Evolutionary conservation across 1,284 basidiomycete species (phyloP).

Genomic region (Stygiomarasmius scandens): DNA sequence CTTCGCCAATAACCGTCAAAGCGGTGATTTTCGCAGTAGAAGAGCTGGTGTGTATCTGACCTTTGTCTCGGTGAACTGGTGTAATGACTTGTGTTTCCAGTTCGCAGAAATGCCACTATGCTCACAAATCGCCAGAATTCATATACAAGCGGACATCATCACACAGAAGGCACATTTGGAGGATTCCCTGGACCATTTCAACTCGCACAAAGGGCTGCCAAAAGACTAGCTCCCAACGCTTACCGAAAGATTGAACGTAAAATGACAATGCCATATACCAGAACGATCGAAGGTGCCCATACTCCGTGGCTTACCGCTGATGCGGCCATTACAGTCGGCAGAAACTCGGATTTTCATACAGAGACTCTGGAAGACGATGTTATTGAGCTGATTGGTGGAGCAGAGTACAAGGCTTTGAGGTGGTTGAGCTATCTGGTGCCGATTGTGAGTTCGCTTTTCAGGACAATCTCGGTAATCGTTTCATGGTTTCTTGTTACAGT

Average conservation of each 20-base stretch:
- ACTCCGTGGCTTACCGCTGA: constrained; percentile 36
- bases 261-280: constrained; percentile 35
- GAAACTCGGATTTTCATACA: constrained; percentile 77
- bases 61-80: neutral
- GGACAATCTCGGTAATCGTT: neutral
- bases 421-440: constrained; percentile 52
- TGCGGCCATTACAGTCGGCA: constrained; percentile 53
- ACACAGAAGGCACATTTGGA: constrained; percentile 40
- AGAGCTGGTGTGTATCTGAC: neutral
- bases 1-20: neutral
- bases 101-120: constrained; percentile 11
- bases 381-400: constrained; percentile 79
- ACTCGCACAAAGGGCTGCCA: constrained; percentile 33
- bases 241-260: constrained; percentile 41
- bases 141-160: neutral
- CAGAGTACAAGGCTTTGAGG: constrained; percentile 74
- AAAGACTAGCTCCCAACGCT: constrained; percentile 35
- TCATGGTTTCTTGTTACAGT: constrained; percentile 47
- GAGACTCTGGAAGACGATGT: constrained; percentile 70
- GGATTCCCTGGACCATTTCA: constrained; percentile 50
- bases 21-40: constrained; percentile 6
- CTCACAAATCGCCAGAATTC: constrained; percentile 6
- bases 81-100: neutral
- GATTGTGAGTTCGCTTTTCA: constrained; percentile 32
- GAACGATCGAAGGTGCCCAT: constrained; percentile 29